A percentile compares a stretch with the other conserved stretches of the same genome.
Evolutionary conservation across 2,329 filamentous ascomycete genomes (phyloP).

Genomic region (Fusarium duplospermum): DNA sequence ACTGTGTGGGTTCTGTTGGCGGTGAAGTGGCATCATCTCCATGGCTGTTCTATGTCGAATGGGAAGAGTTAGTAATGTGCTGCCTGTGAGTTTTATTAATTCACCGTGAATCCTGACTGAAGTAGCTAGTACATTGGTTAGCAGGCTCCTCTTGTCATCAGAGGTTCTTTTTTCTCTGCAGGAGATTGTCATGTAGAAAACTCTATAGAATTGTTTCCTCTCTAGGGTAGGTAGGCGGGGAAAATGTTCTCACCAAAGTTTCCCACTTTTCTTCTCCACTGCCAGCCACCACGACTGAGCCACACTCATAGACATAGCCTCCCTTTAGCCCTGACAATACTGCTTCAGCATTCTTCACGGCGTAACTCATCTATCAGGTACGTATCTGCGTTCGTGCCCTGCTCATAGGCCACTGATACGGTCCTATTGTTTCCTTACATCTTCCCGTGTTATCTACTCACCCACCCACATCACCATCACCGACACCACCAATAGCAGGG

Average conservation of each 20-base stretch:
- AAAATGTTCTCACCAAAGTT: background rate
- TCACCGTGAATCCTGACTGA: background rate
- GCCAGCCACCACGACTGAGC: too few species aligned
- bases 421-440: too few species aligned
- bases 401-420: too few species aligned
- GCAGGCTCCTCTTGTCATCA: accelerated
- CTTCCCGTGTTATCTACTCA: too few species aligned
- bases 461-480: too few species aligned
- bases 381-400: too few species aligned
- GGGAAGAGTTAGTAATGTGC: background rate
- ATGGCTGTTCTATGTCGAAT: background rate
- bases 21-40: background rate
- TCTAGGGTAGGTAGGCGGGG: background rate
- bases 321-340: too few species aligned
- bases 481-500: too few species aligned
- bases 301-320: too few species aligned
- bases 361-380: too few species aligned
- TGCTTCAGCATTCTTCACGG: too few species aligned
- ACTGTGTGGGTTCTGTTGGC: background rate
- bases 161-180: background rate
- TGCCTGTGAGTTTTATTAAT: accelerated
- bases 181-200: background rate
- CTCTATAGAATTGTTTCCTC: background rate
- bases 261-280: background rate
- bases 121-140: accelerated